Conservation (phyloP, 768 basidiomycete genomes). For the Rhizopogon rudus region DNA sequence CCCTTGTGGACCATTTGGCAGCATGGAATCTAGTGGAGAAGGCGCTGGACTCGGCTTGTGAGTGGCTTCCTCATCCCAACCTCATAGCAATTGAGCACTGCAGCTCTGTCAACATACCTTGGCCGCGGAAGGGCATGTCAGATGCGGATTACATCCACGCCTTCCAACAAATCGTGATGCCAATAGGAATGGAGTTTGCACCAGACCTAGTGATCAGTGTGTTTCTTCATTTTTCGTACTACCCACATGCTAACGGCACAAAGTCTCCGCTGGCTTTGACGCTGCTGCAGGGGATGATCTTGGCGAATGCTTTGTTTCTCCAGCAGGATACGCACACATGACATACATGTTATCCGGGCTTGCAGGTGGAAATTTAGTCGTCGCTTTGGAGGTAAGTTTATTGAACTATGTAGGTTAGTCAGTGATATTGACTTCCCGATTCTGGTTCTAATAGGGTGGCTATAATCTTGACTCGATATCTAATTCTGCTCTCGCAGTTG, state of each 20-base stretch:
- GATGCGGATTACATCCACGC: constrained; percentile 97
- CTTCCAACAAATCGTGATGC: constrained; percentile 94
- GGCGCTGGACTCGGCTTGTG: constrained; percentile 84
- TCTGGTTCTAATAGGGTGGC: constrained; percentile 61
- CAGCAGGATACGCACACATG: constrained; percentile 96
- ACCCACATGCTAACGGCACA: not conserved
- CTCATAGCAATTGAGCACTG: constrained; percentile 7
- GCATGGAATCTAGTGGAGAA: constrained; percentile 80
- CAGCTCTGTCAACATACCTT: constrained; percentile 95
- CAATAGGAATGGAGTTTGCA: constrained; percentile 93
- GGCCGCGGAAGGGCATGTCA: constrained; percentile 83
- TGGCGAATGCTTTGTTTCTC: constrained; percentile 87
- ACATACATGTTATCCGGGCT: constrained; percentile 92
- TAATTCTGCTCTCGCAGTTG: constrained; percentile 81
- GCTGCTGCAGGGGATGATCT: constrained; percentile 91
- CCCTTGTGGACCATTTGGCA: constrained; percentile 88
- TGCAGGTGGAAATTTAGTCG: constrained; percentile 84
- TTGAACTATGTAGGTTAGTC: not conserved
- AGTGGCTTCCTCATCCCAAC: constrained; percentile 25
- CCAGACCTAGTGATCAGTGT: constrained; percentile 94
- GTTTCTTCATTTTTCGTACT: constrained; percentile 20
- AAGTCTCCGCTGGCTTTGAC: constrained; percentile 98
- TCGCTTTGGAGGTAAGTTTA: constrained; percentile 82
- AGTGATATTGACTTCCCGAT: not conserved
- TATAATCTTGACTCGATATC: constrained; percentile 92